Evolutionary conservation across 78 protist genomes (phyloP).

Genomic region (slime mould (Dictyostelium discoideum)): dicty_2.7 NC_007091.3:3301001-3301500

Average conservation of each 20-base stretch:
- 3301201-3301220: background rate
- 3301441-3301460: constrained; percentile 6
- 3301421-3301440: constrained; percentile 40
- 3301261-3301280: background rate
- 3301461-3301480: constrained; percentile 33
- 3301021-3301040: constrained; percentile 39
- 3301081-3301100: background rate
- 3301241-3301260: background rate
- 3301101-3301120: constrained; percentile 54
- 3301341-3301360: constrained; percentile 73
- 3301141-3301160: constrained; percentile 53
- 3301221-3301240: background rate
- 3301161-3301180: constrained; percentile 14
- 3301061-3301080: constrained; percentile 63
- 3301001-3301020: background rate
- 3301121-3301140: constrained; percentile 62
- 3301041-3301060: constrained; percentile 61
- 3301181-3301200: constrained; percentile 2
- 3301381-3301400: constrained; percentile 61
- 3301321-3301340: background rate
- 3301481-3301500: constrained; percentile 2
- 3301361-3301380: constrained; percentile 78
- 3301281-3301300: background rate
- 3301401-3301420: constrained; percentile 68
- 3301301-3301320: background rate